Evolutionary conservation across 2,329 filamentous ascomycete species (phyloP).

Genomic region (Talaromyces sp.): DNA sequence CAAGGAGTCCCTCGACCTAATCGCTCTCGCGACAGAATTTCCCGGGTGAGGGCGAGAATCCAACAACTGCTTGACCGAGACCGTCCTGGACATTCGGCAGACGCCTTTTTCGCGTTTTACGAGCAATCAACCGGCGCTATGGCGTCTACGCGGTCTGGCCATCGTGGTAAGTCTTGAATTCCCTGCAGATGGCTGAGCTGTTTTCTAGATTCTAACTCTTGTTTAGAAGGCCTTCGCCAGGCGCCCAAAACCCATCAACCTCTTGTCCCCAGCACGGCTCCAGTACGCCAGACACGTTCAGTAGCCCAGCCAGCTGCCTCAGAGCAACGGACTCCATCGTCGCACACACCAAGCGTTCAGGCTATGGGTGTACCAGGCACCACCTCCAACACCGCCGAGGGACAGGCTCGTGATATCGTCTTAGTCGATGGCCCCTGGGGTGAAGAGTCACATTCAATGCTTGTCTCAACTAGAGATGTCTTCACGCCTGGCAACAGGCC

Average conservation of each 20-base stretch:
- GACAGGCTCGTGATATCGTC: slow-evolving; percentile 21
- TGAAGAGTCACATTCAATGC: slow-evolving; percentile 34
- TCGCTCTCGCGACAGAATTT: slow-evolving; percentile 1
- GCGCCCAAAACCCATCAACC: slow-evolving; percentile 39
- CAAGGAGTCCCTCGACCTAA: neutral
- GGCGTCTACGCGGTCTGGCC: slow-evolving; percentile 27
- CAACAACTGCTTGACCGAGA: neutral
- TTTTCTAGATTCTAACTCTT: neutral
- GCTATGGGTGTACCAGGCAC: slow-evolving; percentile 24
- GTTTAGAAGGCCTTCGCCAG: slow-evolving; percentile 38
- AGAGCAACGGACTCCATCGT: neutral
- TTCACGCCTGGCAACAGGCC: slow-evolving; percentile 43
- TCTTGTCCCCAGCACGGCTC: slow-evolving; percentile 39
- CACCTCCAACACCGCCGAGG: slow-evolving; percentile 27
- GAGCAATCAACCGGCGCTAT: neutral
- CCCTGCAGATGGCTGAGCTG: neutral
- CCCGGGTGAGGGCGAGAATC: neutral
- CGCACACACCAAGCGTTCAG: slow-evolving; percentile 11
- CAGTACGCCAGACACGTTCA: slow-evolving; percentile 32
- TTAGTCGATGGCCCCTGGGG: slow-evolving; percentile 37
- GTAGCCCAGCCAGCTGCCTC: slow-evolving; percentile 21
- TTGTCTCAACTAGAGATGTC: slow-evolving; percentile 41
- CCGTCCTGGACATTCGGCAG: neutral
- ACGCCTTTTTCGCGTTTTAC: slow-evolving; percentile 6
- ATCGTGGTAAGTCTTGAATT: slow-evolving; percentile 25